Percentiles rank a stretch among this genome's conserved stretches.
Evolutionary conservation across 2,329 filamentous ascomycete species (phyloP).

Genomic region (Akanthomyces dipterigenus): DNA sequence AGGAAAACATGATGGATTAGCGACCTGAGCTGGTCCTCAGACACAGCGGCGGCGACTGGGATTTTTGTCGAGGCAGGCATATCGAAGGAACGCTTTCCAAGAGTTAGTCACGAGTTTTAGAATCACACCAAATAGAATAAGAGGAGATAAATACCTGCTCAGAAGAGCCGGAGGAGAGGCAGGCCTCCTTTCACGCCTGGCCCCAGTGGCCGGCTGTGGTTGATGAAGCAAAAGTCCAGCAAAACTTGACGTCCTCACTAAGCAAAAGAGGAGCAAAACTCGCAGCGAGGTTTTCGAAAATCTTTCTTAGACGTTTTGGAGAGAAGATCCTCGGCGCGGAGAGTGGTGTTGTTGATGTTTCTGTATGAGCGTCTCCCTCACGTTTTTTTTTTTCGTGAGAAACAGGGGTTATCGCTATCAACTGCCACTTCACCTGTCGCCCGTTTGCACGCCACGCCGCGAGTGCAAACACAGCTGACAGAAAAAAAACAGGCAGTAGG

Average conservation of each 20-base stretch:
- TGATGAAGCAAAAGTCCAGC: not conserved
- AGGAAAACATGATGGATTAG: slow-evolving; percentile 3
- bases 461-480: not conserved
- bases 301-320: not conserved
- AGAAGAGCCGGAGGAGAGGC: not conserved
- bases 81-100: too few relatives aligned
- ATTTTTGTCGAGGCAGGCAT: not conserved
- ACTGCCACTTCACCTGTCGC: not conserved
- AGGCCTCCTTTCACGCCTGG: not conserved
- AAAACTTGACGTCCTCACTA: not conserved
- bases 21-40: not conserved
- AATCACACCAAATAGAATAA: too few relatives aligned
- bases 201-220: not conserved
- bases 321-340: not conserved
- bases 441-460: not conserved
- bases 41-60: not conserved
- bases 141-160: not conserved
- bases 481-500: not conserved
- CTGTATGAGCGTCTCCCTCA: not conserved
- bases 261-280: not conserved
- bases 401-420: not conserved
- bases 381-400: not conserved
- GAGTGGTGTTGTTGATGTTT: not conserved
- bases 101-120: too few relatives aligned
- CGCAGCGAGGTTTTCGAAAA: not conserved